A percentile compares a stretch with the other conserved stretches of the same genome.
Evolutionary conservation across 108 stramenopile genomes (phyloP).

Genomic region (Skeletonema potamos): DNA sequence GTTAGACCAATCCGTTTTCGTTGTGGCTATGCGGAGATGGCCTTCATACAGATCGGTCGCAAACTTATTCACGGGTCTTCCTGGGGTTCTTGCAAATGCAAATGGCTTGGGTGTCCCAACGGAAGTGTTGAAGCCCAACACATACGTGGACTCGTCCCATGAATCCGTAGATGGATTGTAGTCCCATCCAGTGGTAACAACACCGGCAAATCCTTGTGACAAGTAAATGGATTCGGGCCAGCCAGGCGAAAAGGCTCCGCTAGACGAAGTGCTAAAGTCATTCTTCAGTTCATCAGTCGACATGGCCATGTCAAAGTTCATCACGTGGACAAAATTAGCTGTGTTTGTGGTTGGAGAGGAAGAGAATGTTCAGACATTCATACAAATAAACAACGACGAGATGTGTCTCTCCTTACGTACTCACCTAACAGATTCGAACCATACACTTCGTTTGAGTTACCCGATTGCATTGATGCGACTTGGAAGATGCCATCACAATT

Average conservation of each 20-base stretch:
- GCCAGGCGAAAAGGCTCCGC: conserved; percentile 30
- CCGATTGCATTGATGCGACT: conserved; percentile 45
- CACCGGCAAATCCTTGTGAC: conserved; percentile 33
- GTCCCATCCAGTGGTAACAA: conserved; percentile 13
- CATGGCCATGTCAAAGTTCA: conserved; percentile 33
- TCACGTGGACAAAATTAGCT: conserved; percentile 29
- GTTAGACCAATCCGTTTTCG: conserved; percentile 27
- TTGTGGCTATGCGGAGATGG: conserved; percentile 45
- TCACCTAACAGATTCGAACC: conserved; percentile 22
- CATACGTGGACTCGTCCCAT: conserved; percentile 43
- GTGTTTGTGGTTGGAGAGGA: not conserved
- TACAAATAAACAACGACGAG: not conserved
- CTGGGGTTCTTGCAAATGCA: conserved; percentile 25
- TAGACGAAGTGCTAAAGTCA: not conserved
- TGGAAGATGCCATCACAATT: conserved; percentile 37
- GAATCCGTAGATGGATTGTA: conserved; percentile 12
- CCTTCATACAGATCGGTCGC: conserved; percentile 41
- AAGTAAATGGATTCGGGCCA: conserved; percentile 32
- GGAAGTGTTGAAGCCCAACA: conserved; percentile 39
- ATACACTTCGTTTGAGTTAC: conserved; percentile 17
- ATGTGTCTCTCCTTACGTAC: not conserved
- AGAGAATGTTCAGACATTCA: not conserved
- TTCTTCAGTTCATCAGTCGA: conserved; percentile 15
- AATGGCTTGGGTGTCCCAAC: conserved; percentile 17
- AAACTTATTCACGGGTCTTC: conserved; percentile 43